Evolutionary conservation across 1,284 basidiomycete species (phyloP), one percentile per base, ranked within the genome.

Genomic region (Moniliella sp.): DNA sequence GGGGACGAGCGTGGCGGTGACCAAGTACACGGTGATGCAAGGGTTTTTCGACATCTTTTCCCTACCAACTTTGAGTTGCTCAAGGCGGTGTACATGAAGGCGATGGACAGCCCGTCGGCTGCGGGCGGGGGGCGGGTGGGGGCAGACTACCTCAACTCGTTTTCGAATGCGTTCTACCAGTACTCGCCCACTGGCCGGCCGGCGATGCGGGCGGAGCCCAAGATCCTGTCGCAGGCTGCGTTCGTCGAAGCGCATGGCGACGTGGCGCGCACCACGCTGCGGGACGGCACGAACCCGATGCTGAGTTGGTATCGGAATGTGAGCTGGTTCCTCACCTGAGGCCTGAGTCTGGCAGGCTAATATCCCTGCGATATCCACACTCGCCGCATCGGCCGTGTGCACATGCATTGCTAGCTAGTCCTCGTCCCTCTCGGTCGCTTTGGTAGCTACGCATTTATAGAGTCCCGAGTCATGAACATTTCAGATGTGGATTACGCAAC

Each of bases 11-110:
- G 40, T 62, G 27, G 78, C 91, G 2, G 84, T 81, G 48, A 69
- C 75, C 37, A 94, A 81, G 11, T 72, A 93, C 40, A 71, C 88
- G 45, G 91, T 97, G 36, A 75, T 77, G 45, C 91, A 81, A 55
- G 91, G 91, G 8, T 88, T 75, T 64, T 99, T 99, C 61, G 91
- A 99, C 63, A 97, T 97, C 43, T 84, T 99, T 99, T 97, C 67
- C 91, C 91, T 1, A 97, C 88, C 4, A 67, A 86, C 56, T 99
- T 97, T 47, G 71, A 73, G 32, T 69, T 71, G 13, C 67, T 97
- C 15, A 25, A 31, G 1, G 33, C 42, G 8, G 29, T 52, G 3
- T 61, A 62, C 30, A 16, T 25, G 8, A 18, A 31, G 10, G 31
- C 45, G 3, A 47, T 48, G 39, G 14, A n/a, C 4, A 9, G 21